phyloP scores from a whole-genome alignment of 148 eudicot species.

The Rhododendron williamsianum region DNA sequence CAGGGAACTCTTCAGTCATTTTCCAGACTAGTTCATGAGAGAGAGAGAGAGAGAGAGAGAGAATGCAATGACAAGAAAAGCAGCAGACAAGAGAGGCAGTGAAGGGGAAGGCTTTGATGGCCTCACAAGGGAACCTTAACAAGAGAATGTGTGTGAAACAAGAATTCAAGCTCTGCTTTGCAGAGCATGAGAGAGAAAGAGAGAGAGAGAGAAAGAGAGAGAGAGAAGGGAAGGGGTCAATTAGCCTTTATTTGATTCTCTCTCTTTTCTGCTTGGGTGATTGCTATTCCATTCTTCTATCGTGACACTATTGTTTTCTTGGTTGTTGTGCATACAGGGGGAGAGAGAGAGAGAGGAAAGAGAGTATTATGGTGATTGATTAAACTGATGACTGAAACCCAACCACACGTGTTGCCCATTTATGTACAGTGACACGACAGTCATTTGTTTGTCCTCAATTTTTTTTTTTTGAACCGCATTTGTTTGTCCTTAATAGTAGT shows the following conservation, averaged over 20 bases:
- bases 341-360: not conserved
- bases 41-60: not conserved
- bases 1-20: constrained; percentile 28
- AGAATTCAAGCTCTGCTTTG: constrained; percentile 12
- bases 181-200: constrained; percentile 10
- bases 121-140: constrained; percentile 13
- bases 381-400: constrained; percentile 2
- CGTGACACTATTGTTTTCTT: constrained; percentile 13
- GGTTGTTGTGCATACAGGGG: constrained; percentile 4
- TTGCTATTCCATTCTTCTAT: constrained; percentile 17
- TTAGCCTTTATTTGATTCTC: constrained; percentile 6
- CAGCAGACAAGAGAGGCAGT: constrained; percentile 8
- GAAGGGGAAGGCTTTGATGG: constrained; percentile 12
- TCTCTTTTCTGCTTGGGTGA: constrained; percentile 9
- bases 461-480: no score
- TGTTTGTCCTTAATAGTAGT: not conserved
- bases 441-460: not conserved
- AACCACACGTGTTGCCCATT: constrained; percentile 20
- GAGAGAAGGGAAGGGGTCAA: not conserved
- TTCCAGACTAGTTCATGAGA: constrained; percentile 13
- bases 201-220: not conserved
- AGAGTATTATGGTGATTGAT: not conserved
- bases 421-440: not conserved
- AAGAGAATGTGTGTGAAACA: constrained; percentile 9
- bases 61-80: constrained; percentile 9